Evolutionary conservation across 2,329 filamentous ascomycete species (phyloP).

Genomic region (Zelopaecilomyces penicillatus): DNA sequence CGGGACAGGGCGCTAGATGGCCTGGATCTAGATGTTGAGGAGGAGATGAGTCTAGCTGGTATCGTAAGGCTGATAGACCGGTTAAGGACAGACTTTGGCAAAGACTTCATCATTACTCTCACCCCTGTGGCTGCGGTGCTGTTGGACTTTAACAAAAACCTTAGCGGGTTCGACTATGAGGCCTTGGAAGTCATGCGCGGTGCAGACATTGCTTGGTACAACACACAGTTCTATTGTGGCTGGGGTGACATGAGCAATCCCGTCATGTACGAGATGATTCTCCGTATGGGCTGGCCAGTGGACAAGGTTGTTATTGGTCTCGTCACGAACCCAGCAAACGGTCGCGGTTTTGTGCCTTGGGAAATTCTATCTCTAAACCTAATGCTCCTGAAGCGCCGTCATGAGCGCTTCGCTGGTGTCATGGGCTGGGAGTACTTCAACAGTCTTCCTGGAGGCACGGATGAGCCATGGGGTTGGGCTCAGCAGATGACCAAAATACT

Average conservation of each 20-base stretch:
- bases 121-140: slow-evolving; percentile 73
- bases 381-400: slow-evolving; percentile 34
- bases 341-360: slow-evolving; percentile 42
- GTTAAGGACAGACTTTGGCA: slow-evolving; percentile 60
- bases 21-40: slow-evolving; percentile 73
- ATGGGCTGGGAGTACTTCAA: slow-evolving; percentile 98
- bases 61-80: slow-evolving; percentile 60
- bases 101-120: slow-evolving; percentile 66
- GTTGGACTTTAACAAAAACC: slow-evolving; percentile 45
- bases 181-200: slow-evolving; percentile 62
- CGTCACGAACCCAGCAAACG: slow-evolving; percentile 70
- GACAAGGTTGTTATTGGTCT: slow-evolving; percentile 71
- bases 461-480: slow-evolving; percentile 71
- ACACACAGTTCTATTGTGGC: slow-evolving; percentile 87
- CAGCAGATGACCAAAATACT: slow-evolving; percentile 49
- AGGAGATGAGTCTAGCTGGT: slow-evolving; percentile 59
- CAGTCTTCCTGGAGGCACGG: slow-evolving; percentile 54
- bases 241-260: slow-evolving; percentile 56
- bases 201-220: slow-evolving; percentile 71
- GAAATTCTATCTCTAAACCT: slow-evolving; percentile 39
- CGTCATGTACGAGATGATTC: slow-evolving; percentile 40
- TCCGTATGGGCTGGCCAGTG: slow-evolving; percentile 60
- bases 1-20: slow-evolving; percentile 55
- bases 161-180: slow-evolving; percentile 77
- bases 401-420: slow-evolving; percentile 70